These are phyloP conservation scores for Haematococcus lacustris DNA, from an alignment of 139 green algal species.

Conservation along the genomic window DNA sequence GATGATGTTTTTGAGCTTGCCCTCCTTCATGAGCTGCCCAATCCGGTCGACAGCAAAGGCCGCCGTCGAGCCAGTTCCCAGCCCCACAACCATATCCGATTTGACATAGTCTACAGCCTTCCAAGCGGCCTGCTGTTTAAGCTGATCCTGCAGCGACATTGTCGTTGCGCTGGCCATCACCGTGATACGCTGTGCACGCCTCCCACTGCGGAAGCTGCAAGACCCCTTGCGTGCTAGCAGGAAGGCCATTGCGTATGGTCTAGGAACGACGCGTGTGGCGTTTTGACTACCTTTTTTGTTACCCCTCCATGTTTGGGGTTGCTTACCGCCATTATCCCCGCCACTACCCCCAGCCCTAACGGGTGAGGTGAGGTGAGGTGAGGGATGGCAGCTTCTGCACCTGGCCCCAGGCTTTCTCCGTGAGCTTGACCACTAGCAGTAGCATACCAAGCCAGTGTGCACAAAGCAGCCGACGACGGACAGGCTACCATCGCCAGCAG, in stretches of 20 bases:
- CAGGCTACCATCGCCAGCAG: too few relatives aligned
- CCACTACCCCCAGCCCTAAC: too few relatives aligned
- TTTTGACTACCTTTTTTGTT: background rate
- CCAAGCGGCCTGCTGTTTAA: slow-evolving; percentile 84
- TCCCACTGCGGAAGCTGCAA: background rate
- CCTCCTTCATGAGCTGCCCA: slow-evolving; percentile 82
- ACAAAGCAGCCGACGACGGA: too few relatives aligned
- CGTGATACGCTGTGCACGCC: too few relatives aligned
- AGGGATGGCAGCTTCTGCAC: background rate
- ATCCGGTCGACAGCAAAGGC: slow-evolving; percentile 97
- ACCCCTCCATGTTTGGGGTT: background rate
- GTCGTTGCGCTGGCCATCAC: background rate
- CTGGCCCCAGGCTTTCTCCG: too few relatives aligned
- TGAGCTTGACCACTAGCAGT: too few relatives aligned
- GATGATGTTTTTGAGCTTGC: slow-evolving; percentile 92
- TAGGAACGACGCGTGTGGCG: background rate
- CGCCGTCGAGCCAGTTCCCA: slow-evolving; percentile 96
- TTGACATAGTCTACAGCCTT: slow-evolving; percentile 97
- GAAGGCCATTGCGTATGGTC: background rate
- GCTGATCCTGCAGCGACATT: background rate
- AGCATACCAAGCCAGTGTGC: too few relatives aligned
- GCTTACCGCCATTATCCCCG: too few relatives aligned
- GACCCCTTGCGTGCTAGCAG: background rate
- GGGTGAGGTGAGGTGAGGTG: too few relatives aligned
- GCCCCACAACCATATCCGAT: slow-evolving; percentile 89